Conservation (phyloP, 208 protist species). For the Crithidia sp. region DNA sequence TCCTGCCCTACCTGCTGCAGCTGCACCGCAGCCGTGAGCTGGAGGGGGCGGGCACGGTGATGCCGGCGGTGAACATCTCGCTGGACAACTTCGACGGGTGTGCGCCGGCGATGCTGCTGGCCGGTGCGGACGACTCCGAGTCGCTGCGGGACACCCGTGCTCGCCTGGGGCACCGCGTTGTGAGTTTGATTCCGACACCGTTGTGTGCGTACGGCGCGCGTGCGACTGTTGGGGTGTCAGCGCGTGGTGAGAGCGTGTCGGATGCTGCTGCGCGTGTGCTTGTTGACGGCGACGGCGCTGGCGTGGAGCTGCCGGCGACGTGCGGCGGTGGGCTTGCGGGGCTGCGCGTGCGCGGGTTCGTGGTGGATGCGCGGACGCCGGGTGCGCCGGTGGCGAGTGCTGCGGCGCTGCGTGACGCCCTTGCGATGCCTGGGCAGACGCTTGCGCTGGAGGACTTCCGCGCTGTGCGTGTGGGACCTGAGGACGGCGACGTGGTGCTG, state of each 20-base stretch:
- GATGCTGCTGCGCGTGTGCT: neutral
- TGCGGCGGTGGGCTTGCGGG: slow-evolving; percentile 11
- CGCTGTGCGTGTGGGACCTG: slow-evolving; percentile 18
- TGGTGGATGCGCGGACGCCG: slow-evolving; percentile 33
- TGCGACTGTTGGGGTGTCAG: neutral
- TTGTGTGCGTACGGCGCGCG: slow-evolving; percentile 20
- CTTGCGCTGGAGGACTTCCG: slow-evolving; percentile 57
- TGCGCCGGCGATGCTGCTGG: slow-evolving; percentile 31
- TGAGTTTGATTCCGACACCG: slow-evolving; percentile 31
- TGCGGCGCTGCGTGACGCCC: slow-evolving; percentile 5
- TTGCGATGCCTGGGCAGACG: slow-evolving; percentile 44
- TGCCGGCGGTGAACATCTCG: slow-evolving; percentile 25
- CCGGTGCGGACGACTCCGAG: neutral
- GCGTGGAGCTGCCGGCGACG: slow-evolving; percentile 16
- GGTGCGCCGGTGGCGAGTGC: neutral
- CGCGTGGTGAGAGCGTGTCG: slow-evolving; percentile 2
- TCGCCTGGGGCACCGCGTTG: slow-evolving; percentile 15
- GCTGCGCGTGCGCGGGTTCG: slow-evolving; percentile 30
- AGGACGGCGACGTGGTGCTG: slow-evolving; percentile 22
- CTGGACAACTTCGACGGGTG: slow-evolving; percentile 63
- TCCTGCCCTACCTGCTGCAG: slow-evolving; percentile 44
- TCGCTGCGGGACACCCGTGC: slow-evolving; percentile 14
- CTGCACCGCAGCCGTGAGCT: neutral
- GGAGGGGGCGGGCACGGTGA: neutral
- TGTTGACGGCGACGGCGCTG: neutral